A percentile compares a stretch with the other conserved stretches of the same genome.
Evolutionary conservation across 306 rosid genomes (phyloP).

Genomic region (Canavalia ensiformis): DNA sequence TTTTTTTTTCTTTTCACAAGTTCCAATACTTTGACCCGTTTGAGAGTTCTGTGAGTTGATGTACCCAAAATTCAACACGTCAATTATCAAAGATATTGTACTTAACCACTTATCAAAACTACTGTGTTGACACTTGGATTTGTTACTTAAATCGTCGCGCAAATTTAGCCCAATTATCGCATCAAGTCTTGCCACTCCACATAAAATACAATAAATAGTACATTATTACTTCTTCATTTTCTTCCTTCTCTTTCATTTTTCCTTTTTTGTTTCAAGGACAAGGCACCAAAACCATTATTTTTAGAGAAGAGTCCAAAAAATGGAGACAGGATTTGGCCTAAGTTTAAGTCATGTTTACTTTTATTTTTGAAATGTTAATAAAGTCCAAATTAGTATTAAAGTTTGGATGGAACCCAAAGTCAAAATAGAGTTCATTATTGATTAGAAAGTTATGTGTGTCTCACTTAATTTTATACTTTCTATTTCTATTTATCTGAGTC

Average conservation of each 20-base stretch:
- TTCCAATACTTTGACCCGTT: slow-evolving; percentile 15
- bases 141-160: slow-evolving; percentile 12
- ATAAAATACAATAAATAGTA: not conserved
- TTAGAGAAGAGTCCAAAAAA: not conserved
- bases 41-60: not conserved
- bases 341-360: not conserved
- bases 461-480: no score
- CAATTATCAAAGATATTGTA: not conserved
- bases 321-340: not conserved
- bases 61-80: slow-evolving; percentile 11
- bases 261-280: not conserved
- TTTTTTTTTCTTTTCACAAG: not conserved
- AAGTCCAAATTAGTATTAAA: not conserved
- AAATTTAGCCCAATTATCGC: slow-evolving; percentile 48
- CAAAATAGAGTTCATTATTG: not conserved
- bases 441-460: not conserved
- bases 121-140: not conserved
- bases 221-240: not conserved
- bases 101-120: not conserved
- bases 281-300: not conserved
- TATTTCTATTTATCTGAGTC: no score
- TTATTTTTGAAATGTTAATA: not conserved
- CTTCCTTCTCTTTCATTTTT: not conserved
- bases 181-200: slow-evolving; percentile 33
- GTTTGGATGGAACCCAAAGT: not conserved